These are phyloP conservation scores for Heliamphora exappendiculata DNA, from an alignment of 148 eudicot genomes.

Conservation along the genomic window DNA sequence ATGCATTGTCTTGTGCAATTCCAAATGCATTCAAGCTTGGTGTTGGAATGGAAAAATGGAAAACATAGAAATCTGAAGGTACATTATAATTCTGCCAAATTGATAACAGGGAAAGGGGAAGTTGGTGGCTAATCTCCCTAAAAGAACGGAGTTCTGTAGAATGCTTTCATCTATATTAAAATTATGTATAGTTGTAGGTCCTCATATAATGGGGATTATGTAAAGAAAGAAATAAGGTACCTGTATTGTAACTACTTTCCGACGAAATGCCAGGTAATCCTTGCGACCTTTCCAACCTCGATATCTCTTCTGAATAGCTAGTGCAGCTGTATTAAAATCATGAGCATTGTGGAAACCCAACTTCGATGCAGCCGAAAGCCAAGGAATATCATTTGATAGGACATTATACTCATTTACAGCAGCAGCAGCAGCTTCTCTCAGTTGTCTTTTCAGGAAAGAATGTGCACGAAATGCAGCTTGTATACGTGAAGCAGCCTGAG, in stretches of 20 bases:
- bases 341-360: conserved; percentile 51
- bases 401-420: conserved; percentile 45
- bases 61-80: no score
- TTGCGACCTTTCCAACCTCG: conserved; percentile 85
- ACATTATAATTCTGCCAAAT: neutral
- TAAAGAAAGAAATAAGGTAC: conserved; percentile 23
- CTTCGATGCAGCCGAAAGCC: conserved; percentile 68
- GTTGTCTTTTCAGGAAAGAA: conserved; percentile 77
- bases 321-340: conserved; percentile 63
- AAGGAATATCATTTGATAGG: conserved; percentile 41
- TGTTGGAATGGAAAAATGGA: neutral
- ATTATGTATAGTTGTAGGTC: neutral
- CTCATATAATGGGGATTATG: neutral
- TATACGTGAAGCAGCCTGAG: conserved; percentile 89
- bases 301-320: conserved; percentile 86
- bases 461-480: conserved; percentile 90
- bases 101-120: neutral
- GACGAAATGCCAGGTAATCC: conserved; percentile 63
- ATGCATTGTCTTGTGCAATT: neutral
- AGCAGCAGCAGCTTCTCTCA: conserved; percentile 33
- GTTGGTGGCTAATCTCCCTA: neutral
- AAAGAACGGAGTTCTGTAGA: neutral
- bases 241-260: conserved; percentile 97
- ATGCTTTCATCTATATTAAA: neutral
- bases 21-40: neutral